Conservation (phyloP, 371 early-diverging fungal species). For the Mucor plumbeus region DNA sequence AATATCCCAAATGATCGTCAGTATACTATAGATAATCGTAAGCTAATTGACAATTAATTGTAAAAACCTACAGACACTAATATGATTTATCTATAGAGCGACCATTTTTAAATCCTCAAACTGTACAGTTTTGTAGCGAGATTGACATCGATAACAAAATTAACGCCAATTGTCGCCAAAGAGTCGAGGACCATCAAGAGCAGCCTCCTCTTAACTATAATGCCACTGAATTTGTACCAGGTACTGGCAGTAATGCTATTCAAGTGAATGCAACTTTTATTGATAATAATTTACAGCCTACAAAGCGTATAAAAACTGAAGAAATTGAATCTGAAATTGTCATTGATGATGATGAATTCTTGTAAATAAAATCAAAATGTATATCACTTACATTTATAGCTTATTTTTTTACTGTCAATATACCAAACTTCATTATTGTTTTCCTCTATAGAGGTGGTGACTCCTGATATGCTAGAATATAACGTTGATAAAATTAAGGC, state of each 20-base stretch:
- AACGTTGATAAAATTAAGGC: too few species aligned
- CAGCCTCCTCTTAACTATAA: background rate
- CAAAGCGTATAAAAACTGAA: conserved; percentile 14
- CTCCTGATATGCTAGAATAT: too few species aligned
- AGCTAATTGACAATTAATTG: conserved; percentile 6
- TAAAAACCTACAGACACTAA: too few species aligned
- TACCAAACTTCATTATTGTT: too few species aligned
- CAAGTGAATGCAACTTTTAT: conserved; percentile 1
- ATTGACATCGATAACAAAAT: conserved; percentile 66
- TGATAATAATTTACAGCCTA: background rate
- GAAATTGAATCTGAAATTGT: conserved; percentile 24
- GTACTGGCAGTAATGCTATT: background rate
- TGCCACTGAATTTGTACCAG: background rate
- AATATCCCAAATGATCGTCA: conserved; percentile 25
- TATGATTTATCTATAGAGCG: conserved; percentile 26
- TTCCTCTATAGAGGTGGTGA: too few species aligned
- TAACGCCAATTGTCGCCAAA: conserved; percentile 29
- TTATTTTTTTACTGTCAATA: too few species aligned
- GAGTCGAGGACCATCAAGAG: background rate
- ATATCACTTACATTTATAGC: too few species aligned
- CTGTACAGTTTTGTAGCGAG: conserved; percentile 61
- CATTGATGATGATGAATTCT: conserved; percentile 30
- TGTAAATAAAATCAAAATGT: conserved; percentile 1
- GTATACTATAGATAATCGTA: conserved; percentile 36
- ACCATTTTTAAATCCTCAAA: conserved; percentile 73